phyloP scores from a whole-genome alignment of 305 asterid genomes.

The Rubia balearica region DNA sequence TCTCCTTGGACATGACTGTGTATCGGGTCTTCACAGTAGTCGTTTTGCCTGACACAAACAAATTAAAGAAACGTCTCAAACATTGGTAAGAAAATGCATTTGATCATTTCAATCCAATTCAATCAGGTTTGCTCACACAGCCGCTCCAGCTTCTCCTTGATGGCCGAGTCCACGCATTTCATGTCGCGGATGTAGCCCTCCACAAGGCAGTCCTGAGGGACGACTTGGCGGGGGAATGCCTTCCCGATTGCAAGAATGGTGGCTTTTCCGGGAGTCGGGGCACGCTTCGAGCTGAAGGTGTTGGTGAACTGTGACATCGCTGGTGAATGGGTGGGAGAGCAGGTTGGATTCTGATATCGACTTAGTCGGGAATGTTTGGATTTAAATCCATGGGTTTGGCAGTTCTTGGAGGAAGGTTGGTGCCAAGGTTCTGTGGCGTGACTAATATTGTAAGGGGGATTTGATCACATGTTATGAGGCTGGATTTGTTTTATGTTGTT shows the following conservation, averaged over 20 bases:
- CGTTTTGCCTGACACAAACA: slow-evolving; percentile 52
- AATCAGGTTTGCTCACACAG: slow-evolving; percentile 40
- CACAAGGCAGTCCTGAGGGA: slow-evolving; percentile 74
- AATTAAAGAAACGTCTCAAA: background rate
- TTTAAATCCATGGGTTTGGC: slow-evolving; percentile 8
- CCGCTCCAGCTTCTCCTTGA: slow-evolving; percentile 78
- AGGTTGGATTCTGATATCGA: background rate
- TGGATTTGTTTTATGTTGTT: background rate
- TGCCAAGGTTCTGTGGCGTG: slow-evolving; percentile 12
- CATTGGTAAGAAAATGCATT: background rate
- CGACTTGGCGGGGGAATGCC: slow-evolving; percentile 79
- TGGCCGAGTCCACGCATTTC: slow-evolving; percentile 50
- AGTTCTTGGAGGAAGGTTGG: slow-evolving; percentile 17
- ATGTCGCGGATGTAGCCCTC: slow-evolving; percentile 81
- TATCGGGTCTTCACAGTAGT: slow-evolving; percentile 89
- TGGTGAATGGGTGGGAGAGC: too few relatives aligned
- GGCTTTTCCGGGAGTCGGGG: slow-evolving; percentile 62
- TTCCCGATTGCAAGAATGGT: slow-evolving; percentile 74
- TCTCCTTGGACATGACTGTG: slow-evolving; percentile 76
- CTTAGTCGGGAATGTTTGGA: background rate
- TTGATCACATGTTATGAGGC: background rate
- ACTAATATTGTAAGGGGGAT: slow-evolving; percentile 4
- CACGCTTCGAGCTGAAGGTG: slow-evolving; percentile 7
- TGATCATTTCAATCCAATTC: background rate
- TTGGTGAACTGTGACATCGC: slow-evolving; percentile 13